Percentiles rank a stretch among this genome's conserved stretches.
Evolutionary conservation across 1,284 basidiomycete species (phyloP).

Genomic region (Moesziomyces aphidis): DNA sequence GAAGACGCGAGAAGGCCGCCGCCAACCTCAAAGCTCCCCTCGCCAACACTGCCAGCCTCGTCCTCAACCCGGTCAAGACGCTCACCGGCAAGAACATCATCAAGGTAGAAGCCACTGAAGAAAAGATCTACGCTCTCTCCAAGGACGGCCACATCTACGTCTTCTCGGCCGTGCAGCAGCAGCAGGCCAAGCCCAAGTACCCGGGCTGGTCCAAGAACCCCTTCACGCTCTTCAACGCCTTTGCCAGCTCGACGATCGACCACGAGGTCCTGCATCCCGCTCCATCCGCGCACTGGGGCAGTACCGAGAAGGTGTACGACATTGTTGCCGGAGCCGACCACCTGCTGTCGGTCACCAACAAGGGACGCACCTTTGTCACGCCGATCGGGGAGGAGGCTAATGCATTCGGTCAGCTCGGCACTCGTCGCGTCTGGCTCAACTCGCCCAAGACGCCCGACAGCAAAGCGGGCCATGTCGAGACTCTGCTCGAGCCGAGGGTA

Average conservation of each 20-base stretch:
- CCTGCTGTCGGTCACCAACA: constrained; percentile 83
- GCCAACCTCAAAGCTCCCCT: constrained; percentile 49
- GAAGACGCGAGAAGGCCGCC: constrained; percentile 40
- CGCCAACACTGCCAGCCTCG: constrained; percentile 27
- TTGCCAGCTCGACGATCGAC: constrained; percentile 46
- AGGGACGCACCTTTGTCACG: constrained; percentile 83
- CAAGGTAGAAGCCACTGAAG: constrained; percentile 58
- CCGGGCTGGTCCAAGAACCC: constrained; percentile 50
- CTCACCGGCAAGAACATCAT: constrained; percentile 63
- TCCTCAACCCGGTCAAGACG: constrained; percentile 55
- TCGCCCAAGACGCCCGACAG: constrained; percentile 71
- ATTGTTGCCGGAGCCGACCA: constrained; percentile 76
- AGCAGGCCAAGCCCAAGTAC: constrained; percentile 40
- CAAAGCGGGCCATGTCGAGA: constrained; percentile 70
- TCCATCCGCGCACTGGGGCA: constrained; percentile 32
- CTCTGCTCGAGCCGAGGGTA: constrained; percentile 54
- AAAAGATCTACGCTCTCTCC: constrained; percentile 61
- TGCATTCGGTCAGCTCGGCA: constrained; percentile 83
- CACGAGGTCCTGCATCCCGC: constrained; percentile 46
- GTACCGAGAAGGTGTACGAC: constrained; percentile 52
- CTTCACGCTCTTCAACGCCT: constrained; percentile 49
- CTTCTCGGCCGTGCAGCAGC: constrained; percentile 50
- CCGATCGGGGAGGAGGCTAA: constrained; percentile 84
- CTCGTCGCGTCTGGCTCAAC: constrained; percentile 67
- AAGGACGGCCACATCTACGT: constrained; percentile 64